phyloP scores from a whole-genome alignment of 1,139 yeast species.

The Nadsonia starkeyi-henricii region DNA sequence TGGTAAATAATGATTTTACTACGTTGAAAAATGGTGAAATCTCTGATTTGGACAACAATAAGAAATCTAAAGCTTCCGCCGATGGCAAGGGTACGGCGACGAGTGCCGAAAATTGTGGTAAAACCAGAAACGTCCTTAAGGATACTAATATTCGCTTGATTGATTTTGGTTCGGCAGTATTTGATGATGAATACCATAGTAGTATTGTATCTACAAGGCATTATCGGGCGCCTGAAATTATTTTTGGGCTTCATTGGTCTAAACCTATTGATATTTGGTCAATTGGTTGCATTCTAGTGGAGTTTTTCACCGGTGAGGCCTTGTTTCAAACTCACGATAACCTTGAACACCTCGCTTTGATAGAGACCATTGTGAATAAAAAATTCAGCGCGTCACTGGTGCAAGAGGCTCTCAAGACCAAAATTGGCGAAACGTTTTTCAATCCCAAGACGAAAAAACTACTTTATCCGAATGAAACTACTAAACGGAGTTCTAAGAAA shows the following conservation, averaged over 20 bases:
- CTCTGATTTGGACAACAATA: not conserved
- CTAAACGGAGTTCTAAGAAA: slow-evolving; percentile 32
- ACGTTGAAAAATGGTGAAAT: slow-evolving; percentile 8
- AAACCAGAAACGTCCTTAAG: slow-evolving; percentile 36
- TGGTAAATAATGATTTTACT: slow-evolving; percentile 27
- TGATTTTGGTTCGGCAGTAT: slow-evolving; percentile 93
- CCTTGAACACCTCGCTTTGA: slow-evolving; percentile 86
- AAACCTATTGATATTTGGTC: slow-evolving; percentile 97
- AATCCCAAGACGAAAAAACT: slow-evolving; percentile 10
- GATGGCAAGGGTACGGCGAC: slow-evolving; percentile 3
- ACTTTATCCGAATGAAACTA: slow-evolving; percentile 24
- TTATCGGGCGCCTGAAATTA: slow-evolving; percentile 94
- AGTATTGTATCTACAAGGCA: slow-evolving; percentile 83
- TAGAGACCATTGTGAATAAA: slow-evolving; percentile 54
- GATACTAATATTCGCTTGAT: slow-evolving; percentile 79
- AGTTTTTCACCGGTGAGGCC: slow-evolving; percentile 89
- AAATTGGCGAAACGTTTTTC: slow-evolving; percentile 14
- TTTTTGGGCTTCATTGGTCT: slow-evolving; percentile 85
- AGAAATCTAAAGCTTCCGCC: slow-evolving; percentile 1
- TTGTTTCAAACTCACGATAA: slow-evolving; percentile 91
- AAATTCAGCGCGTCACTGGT: slow-evolving; percentile 19
- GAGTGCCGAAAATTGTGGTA: slow-evolving; percentile 6
- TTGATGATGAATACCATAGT: slow-evolving; percentile 87
- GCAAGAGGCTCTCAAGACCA: slow-evolving; percentile 15
- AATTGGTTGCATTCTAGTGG: slow-evolving; percentile 84